These are phyloP conservation scores for Talaromyces marneffei DNA, from an alignment of 2,329 filamentous ascomycete species.

Conservation along the genomic window DNA sequence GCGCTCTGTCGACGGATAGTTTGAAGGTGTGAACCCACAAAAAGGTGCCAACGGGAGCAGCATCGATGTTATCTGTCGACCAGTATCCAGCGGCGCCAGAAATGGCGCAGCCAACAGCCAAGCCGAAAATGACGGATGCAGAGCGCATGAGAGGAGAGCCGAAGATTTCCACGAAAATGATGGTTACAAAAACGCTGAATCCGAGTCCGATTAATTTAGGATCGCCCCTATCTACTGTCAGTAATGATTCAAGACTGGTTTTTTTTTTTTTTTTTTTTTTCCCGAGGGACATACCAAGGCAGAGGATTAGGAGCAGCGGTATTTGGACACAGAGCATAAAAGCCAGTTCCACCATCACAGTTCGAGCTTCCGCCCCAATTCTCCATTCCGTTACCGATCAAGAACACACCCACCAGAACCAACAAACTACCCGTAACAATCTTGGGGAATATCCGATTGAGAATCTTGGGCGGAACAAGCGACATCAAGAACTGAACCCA, in stretches of 20 bases:
- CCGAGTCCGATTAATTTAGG: slow-evolving; percentile 74
- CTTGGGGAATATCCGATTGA: slow-evolving; percentile 71
- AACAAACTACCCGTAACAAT: slow-evolving; percentile 69
- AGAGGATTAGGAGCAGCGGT: slow-evolving; percentile 64
- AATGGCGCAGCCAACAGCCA: slow-evolving; percentile 71
- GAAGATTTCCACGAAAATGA: slow-evolving; percentile 74
- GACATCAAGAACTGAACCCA: slow-evolving; percentile 68
- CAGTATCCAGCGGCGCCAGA: slow-evolving; percentile 75
- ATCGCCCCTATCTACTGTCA: slow-evolving; percentile 45
- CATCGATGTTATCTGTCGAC: slow-evolving; percentile 63
- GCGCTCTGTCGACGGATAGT: slow-evolving; percentile 6
- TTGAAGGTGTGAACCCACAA: slow-evolving; percentile 25
- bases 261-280: too few species aligned
- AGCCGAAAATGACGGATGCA: slow-evolving; percentile 66
- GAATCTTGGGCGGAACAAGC: slow-evolving; percentile 62
- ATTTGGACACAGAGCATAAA: slow-evolving; percentile 61
- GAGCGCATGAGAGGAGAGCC: slow-evolving; percentile 81
- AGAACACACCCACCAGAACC: slow-evolving; percentile 64
- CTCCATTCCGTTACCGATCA: slow-evolving; percentile 66
- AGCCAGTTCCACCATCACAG: slow-evolving; percentile 52
- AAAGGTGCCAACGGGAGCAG: slow-evolving; percentile 66
- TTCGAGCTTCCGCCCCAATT: slow-evolving; percentile 62
- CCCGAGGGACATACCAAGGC: slow-evolving; percentile 52
- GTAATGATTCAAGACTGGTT: neutral
- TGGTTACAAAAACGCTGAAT: slow-evolving; percentile 72